Base-by-base conservation (phyloP, 2,329 filamentous ascomycete species). In the Colletotrichum chrysophilum region DNA sequence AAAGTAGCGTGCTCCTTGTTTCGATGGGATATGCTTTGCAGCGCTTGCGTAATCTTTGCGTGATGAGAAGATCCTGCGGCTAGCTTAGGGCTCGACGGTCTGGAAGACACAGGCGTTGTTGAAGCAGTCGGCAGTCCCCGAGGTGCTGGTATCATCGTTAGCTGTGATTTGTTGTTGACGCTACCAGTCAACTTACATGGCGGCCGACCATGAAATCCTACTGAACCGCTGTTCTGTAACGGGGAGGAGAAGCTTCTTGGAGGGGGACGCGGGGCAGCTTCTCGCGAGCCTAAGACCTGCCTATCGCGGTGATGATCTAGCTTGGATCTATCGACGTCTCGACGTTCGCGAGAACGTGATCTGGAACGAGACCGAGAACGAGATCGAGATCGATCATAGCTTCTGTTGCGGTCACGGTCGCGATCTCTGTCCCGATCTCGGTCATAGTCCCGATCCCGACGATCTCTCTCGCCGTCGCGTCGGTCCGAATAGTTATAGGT, bases 361-460 rank as follows among this genome's bases (percentile, higher is more conserved):
- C 70, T 21, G 10, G 7, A 18, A n/a, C 48, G 58, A n/a, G 28
- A 61, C 34, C 64, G 70, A n/a, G 70, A 72, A 24, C 32, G 65
- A n/a, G 70, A 72, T 4, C 52, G 52, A 52, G 71, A 70, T 10
- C 66, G 43, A 8, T 28, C 60, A 21, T 38, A 28, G 30, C 30
- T 13, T 13, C 58, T 28, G 52, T 56, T 26, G 21, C 52, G 52
- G 52, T 82, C 71, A 4, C 75, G 71, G 52, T 74, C 79, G 34
- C 80, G 71, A 56, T 78, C 76, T 24, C 66, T 32, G 65, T 67
- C 61, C 10, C 30, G 14, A 4, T 64, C 58, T n/a, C 66, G 67
- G 26, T 61, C 65, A 12, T 48, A 36, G 43, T 75, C 65, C 24
- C 61, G 62, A 32, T 66, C 60, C 26, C 38, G 66, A 13, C 75